Conservation (phyloP, 371 early-diverging fungal genomes). For the Chytridiales sp. region DNA sequence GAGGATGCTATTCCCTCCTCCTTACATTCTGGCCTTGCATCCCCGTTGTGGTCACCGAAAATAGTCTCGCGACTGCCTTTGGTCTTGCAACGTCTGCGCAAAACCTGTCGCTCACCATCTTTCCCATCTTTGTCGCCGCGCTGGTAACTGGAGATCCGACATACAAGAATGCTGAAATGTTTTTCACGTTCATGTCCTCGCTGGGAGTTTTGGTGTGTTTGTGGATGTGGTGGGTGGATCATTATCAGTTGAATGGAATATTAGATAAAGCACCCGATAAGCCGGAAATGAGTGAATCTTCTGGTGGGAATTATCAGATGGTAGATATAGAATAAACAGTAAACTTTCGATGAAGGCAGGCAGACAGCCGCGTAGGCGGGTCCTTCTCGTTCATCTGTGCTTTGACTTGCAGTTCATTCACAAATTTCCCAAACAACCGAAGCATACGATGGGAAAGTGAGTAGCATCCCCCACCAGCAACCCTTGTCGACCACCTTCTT, state of each 20-base stretch:
- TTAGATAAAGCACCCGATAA: no score
- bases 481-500: no score
- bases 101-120: constrained; percentile 53
- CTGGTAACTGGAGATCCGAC: constrained; percentile 36
- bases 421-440: no score
- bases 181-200: constrained; percentile 30
- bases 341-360: no score
- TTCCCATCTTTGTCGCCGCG: constrained; percentile 60
- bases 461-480: no score
- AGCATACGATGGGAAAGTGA: no score
- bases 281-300: no score
- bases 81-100: constrained; percentile 60
- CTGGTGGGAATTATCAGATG: no score
- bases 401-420: no score
- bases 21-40: constrained; percentile 47
- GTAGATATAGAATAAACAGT: no score
- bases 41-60: constrained; percentile 37
- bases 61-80: constrained; percentile 37
- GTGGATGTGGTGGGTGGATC: constrained; percentile 22
- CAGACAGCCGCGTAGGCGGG: no score
- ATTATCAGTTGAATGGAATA: not conserved
- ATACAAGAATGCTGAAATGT: constrained; percentile 37
- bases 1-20: constrained; percentile 47
- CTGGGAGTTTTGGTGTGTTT: constrained; percentile 15
- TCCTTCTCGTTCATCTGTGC: no score